Evolutionary conservation across 2,329 filamentous ascomycete genomes (phyloP).

Genomic region (Alternaria triticina): DNA sequence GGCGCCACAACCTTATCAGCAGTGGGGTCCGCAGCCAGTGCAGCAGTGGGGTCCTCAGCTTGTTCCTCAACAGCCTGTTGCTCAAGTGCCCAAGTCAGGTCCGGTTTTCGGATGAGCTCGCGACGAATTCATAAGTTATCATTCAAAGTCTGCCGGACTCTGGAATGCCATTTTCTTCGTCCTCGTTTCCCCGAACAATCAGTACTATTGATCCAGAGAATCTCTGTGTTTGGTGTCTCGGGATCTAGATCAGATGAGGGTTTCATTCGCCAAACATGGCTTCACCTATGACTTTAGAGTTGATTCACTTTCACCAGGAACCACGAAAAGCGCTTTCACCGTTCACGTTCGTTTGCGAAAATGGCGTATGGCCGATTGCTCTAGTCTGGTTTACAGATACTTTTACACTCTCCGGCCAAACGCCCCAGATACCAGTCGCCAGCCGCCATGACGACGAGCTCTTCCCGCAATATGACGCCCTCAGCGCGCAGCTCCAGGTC

Average conservation of each 20-base stretch:
- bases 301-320: not conserved
- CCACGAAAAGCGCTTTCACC: not conserved
- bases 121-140: not conserved
- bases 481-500: not conserved
- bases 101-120: not conserved
- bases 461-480: not conserved
- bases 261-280: not conserved
- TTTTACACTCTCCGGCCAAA: not conserved
- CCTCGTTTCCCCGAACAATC: not conserved
- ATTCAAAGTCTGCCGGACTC: not conserved
- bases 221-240: not conserved
- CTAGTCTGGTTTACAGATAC: not conserved
- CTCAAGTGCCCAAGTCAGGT: constrained; percentile 4
- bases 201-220: not conserved
- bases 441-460: not conserved
- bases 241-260: not conserved
- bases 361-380: not conserved
- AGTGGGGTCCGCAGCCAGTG: constrained; percentile 1
- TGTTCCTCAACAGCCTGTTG: not conserved
- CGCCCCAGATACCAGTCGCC: not conserved
- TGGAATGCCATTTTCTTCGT: not conserved
- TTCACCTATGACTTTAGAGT: not conserved
- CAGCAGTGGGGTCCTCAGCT: not conserved
- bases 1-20: constrained; percentile 13
- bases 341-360: not conserved